These are phyloP conservation scores for Pascua sp. DNA, from an alignment of 1,284 basidiomycete genomes.

Conservation along the genomic window DNA sequence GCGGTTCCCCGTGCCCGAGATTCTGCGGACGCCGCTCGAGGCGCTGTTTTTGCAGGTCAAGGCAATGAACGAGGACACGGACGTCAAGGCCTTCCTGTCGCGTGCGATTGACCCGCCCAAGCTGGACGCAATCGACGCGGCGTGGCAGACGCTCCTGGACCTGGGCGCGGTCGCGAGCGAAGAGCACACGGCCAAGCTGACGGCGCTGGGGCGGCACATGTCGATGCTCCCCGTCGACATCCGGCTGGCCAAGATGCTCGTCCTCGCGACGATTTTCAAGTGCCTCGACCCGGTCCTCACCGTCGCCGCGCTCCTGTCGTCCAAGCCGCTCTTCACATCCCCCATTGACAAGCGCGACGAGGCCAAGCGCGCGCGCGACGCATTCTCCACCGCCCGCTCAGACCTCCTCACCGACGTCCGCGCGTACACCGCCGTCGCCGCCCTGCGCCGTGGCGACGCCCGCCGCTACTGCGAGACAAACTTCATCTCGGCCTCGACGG, in stretches of 20 bases:
- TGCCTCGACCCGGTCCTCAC: conserved; percentile 72
- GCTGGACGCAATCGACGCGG: conserved; percentile 69
- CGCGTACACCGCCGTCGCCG: conserved; percentile 68
- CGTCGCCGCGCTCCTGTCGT: conserved; percentile 76
- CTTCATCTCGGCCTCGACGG: conserved; percentile 70
- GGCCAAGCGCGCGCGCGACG: conserved; percentile 62
- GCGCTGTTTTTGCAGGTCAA: conserved; percentile 79
- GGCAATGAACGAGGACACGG: conserved; percentile 70
- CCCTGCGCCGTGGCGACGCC: conserved; percentile 48
- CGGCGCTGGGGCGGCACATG: conserved; percentile 75
- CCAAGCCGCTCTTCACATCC: conserved; percentile 77
- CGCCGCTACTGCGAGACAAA: conserved; percentile 74
- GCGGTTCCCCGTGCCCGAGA: conserved; percentile 78
- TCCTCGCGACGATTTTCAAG: conserved; percentile 73
- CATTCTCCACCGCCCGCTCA: conserved; percentile 69
- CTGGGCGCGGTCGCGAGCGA: conserved; percentile 72
- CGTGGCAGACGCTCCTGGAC: conserved; percentile 69
- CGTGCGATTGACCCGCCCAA: conserved; percentile 82
- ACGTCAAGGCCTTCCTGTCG: conserved; percentile 64
- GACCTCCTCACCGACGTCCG: conserved; percentile 79
- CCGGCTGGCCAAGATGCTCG: conserved; percentile 90
- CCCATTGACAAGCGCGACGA: conserved; percentile 81
- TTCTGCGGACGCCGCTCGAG: conserved; percentile 83
- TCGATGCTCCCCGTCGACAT: conserved; percentile 81
- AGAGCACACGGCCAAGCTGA: conserved; percentile 59